Conservation (phyloP, 768 basidiomycete genomes). For the Leccinum incarnatum region DNA sequence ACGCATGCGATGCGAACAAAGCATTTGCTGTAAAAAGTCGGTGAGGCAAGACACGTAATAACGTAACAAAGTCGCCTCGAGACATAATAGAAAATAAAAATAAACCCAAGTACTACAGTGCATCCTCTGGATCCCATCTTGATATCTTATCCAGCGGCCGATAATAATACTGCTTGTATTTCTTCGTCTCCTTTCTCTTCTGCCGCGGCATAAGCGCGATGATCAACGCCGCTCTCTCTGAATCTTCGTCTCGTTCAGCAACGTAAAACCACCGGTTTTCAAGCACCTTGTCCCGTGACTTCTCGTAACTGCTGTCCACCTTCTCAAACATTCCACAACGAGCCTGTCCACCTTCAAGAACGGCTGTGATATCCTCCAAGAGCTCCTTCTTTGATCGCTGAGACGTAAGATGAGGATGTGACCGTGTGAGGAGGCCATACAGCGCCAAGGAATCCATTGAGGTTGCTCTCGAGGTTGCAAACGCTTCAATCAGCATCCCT, state of each 20-base stretch:
- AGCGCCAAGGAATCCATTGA: constrained; percentile 56
- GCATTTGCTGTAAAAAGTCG: constrained; percentile 7
- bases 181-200: constrained; percentile 75
- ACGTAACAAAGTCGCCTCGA: constrained; percentile 19
- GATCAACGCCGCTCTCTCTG: constrained; percentile 65
- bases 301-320: constrained; percentile 63
- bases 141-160: constrained; percentile 68
- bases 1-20: not conserved
- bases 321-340: constrained; percentile 68
- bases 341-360: constrained; percentile 44
- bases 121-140: constrained; percentile 74
- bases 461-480: constrained; percentile 72
- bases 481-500: constrained; percentile 67
- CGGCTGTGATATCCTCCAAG: constrained; percentile 45
- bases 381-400: constrained; percentile 41
- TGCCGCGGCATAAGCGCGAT: constrained; percentile 72
- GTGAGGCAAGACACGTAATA: constrained; percentile 4
- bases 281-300: constrained; percentile 48
- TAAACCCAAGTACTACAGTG: constrained; percentile 18
- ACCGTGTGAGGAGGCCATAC: constrained; percentile 48
- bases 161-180: constrained; percentile 85
- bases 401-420: constrained; percentile 49
- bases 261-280: constrained; percentile 67
- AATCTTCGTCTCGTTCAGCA: constrained; percentile 66
- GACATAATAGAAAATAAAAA: constrained; percentile 6